Conservation (phyloP, 2,329 filamentous ascomycete species). For the Trichoderma citrinoviride region DNA sequence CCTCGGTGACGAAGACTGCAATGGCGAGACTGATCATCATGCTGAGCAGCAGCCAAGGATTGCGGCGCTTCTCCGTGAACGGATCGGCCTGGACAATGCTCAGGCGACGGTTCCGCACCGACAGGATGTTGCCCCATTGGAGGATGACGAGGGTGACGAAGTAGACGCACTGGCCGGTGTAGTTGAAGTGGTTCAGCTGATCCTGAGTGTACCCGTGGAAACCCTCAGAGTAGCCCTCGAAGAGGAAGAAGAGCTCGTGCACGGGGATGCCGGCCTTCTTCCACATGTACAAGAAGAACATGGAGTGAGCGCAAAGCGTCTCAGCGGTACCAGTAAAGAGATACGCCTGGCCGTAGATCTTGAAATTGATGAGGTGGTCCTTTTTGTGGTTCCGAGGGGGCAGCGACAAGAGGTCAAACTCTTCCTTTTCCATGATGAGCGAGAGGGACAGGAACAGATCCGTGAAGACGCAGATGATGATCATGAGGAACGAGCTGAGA, state of each 20-base stretch:
- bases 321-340: slow-evolving; percentile 53
- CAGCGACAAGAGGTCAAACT: slow-evolving; percentile 51
- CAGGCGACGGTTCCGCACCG: slow-evolving; percentile 50
- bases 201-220: slow-evolving; percentile 49
- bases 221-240: slow-evolving; percentile 47
- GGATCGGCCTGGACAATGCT: slow-evolving; percentile 53
- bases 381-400: slow-evolving; percentile 50
- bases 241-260: slow-evolving; percentile 48
- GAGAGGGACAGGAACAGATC: slow-evolving; percentile 51
- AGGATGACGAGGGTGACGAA: slow-evolving; percentile 54
- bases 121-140: slow-evolving; percentile 53
- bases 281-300: slow-evolving; percentile 56
- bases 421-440: slow-evolving; percentile 55
- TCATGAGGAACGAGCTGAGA: slow-evolving; percentile 54
- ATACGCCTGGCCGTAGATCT: slow-evolving; percentile 52
- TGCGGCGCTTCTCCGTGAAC: slow-evolving; percentile 45
- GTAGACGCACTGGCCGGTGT: slow-evolving; percentile 50
- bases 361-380: slow-evolving; percentile 52
- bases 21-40: slow-evolving; percentile 49
- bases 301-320: slow-evolving; percentile 47
- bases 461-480: slow-evolving; percentile 57
- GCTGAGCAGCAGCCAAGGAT: slow-evolving; percentile 48
- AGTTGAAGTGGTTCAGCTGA: slow-evolving; percentile 48
- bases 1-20: slow-evolving; percentile 53
- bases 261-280: slow-evolving; percentile 47